These are phyloP conservation scores for Gracilaria gracilis DNA, from an alignment of 23 red algal genomes.

Conservation along the genomic window DNA sequence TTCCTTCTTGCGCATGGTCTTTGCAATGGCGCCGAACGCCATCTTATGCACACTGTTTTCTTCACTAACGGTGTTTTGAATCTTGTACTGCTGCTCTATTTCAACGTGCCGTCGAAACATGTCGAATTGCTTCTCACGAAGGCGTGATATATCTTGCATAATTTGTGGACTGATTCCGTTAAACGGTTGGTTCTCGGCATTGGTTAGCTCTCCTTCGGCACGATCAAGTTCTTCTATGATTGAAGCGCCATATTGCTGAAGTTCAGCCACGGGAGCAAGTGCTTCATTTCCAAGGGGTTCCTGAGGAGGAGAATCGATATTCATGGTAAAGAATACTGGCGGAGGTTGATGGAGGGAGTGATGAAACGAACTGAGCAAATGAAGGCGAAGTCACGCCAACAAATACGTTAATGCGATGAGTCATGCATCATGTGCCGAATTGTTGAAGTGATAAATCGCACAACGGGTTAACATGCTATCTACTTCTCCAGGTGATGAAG, in stretches of 20 bases:
- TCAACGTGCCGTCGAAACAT: slow-evolving; percentile 75
- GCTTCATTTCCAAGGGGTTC: slow-evolving; percentile 31
- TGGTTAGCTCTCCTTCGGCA: slow-evolving; percentile 46
- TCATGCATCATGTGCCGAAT: too few species aligned
- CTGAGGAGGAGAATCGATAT: background rate
- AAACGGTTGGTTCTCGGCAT: slow-evolving; percentile 59
- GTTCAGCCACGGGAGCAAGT: slow-evolving; percentile 60
- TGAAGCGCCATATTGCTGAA: slow-evolving; percentile 62
- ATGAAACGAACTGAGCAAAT: background rate
- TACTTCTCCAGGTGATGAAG: too few species aligned
- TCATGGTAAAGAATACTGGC: background rate
- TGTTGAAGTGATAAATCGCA: too few species aligned
- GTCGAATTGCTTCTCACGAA: slow-evolving; percentile 65
- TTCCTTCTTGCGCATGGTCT: slow-evolving; percentile 68
- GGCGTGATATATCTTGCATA: slow-evolving; percentile 55
- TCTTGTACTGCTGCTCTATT: slow-evolving; percentile 70
- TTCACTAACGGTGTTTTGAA: slow-evolving; percentile 61
- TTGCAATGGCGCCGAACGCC: slow-evolving; percentile 57
- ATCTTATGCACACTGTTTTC: slow-evolving; percentile 60
- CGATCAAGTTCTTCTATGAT: slow-evolving; percentile 59
- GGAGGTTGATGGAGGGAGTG: background rate
- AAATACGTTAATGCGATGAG: too few species aligned
- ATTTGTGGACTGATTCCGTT: slow-evolving; percentile 55
- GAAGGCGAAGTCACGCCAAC: too few species aligned
- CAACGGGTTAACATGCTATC: too few species aligned